Conservation (phyloP, 768 basidiomycete species). For the Russula abietina region DNA sequence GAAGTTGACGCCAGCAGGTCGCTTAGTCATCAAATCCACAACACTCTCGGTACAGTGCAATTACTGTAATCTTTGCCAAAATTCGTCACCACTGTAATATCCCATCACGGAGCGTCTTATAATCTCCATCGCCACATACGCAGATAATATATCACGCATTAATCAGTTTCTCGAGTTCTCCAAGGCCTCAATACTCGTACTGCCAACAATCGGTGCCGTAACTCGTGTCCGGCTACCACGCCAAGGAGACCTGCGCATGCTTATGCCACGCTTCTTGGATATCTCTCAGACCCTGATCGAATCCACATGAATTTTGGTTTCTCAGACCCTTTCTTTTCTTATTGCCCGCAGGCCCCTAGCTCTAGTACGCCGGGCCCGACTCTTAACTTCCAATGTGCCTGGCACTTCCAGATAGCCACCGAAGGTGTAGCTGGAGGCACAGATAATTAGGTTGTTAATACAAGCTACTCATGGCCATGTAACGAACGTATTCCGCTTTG, state of each 20-base stretch:
- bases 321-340: too few relatives aligned
- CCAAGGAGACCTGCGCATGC: slow-evolving; percentile 41
- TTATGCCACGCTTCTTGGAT: slow-evolving; percentile 34
- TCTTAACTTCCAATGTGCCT: slow-evolving; percentile 17
- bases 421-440: background rate
- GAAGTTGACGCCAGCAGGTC: too few relatives aligned
- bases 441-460: background rate
- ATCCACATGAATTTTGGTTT: background rate
- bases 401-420: background rate
- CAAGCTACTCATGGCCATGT: slow-evolving; percentile 31
- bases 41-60: background rate
- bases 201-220: slow-evolving; percentile 16
- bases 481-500: slow-evolving; percentile 35
- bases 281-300: slow-evolving; percentile 36
- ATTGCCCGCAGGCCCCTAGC: too few relatives aligned
- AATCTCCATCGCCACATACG: too few relatives aligned
- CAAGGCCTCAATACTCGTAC: slow-evolving; percentile 18
- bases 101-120: too few relatives aligned
- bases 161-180: slow-evolving; percentile 23
- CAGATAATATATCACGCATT: slow-evolving; percentile 3
- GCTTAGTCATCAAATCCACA: slow-evolving; percentile 6
- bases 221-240: slow-evolving; percentile 28
- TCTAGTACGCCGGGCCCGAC: slow-evolving; percentile 8
- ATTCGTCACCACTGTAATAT: too few relatives aligned
- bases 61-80: too few relatives aligned